These are phyloP conservation scores for peach (Prunus persica) DNA, from an alignment of 306 rosid species.

Conservation along the genomic window Prunus_persica_NCBIv2 NC_034013.1:9946501-9947000, in stretches of 20 bases:
- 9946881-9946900: too few species aligned
- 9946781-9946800: slow-evolving; percentile 26
- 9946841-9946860: slow-evolving; percentile 13
- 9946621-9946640: slow-evolving; percentile 37
- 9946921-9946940: slow-evolving; percentile 20
- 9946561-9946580: too few species aligned
- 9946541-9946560: too few species aligned
- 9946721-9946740: slow-evolving; percentile 27
- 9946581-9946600: not conserved
- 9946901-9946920: too few species aligned
- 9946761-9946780: not conserved
- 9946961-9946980: slow-evolving; percentile 30
- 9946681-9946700: slow-evolving; percentile 33
- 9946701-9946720: slow-evolving; percentile 36
- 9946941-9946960: slow-evolving; percentile 19
- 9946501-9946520: not conserved
- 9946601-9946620: not conserved
- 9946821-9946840: slow-evolving; percentile 36
- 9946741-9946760: slow-evolving; percentile 17
- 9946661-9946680: slow-evolving; percentile 32
- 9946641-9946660: slow-evolving; percentile 33
- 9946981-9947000: slow-evolving; percentile 14
- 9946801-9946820: slow-evolving; percentile 32
- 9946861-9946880: not conserved
- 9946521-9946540: not conserved